Base-by-base conservation (phyloP, 1,284 basidiomycete species). In the Pseudozyma tsukubaensis region DNA sequence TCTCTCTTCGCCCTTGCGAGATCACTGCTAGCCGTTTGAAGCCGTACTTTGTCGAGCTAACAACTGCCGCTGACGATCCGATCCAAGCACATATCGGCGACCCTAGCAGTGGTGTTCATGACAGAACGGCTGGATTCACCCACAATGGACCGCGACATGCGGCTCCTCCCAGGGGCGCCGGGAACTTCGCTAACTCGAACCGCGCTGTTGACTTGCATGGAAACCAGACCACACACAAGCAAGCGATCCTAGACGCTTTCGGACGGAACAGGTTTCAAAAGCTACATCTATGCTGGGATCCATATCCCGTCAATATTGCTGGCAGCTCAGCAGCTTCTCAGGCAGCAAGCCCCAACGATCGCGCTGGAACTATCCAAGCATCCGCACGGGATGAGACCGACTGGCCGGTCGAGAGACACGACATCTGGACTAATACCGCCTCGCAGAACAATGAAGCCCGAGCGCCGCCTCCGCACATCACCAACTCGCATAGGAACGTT, bases 1-100 rank as follows among this genome's bases (percentile, higher is more conserved):
- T 81, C 52, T 64, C 79, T 5, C 72, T 79, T n/a, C 62, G 73
- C 10, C 77, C 79, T 0, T 68, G 70, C 50, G 79, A 79, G 43
- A 76, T 77, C 57, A 62, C 72, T 4, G 76, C 78, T 4, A 69
- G 67, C 35, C 71, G 73, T 1, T 61, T 81, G 8, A 62, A 37
- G 10, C 59, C 61, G 1, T 79, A 76, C 42, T 72, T 79, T 24
- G 67, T 76, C 43, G 60, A 77, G 40, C 36, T 76, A 12, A 54
- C 50, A 16, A 59, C 59, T 9, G 54, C 54, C n/a, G 16, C 50
- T 2, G 24, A 21, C 14, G 12, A n/a, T 37, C 36, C 19, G 18
- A 18, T 18, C 32, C 13, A 4, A 16, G 24, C 4, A 40, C 35
- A 11, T n/a, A n/a, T n/a, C n/a, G n/a, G 9, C 18, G 29, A 18